Conservation (phyloP, 2,329 filamentous ascomycete species). For the Ambrosiella beaveri region DNA sequence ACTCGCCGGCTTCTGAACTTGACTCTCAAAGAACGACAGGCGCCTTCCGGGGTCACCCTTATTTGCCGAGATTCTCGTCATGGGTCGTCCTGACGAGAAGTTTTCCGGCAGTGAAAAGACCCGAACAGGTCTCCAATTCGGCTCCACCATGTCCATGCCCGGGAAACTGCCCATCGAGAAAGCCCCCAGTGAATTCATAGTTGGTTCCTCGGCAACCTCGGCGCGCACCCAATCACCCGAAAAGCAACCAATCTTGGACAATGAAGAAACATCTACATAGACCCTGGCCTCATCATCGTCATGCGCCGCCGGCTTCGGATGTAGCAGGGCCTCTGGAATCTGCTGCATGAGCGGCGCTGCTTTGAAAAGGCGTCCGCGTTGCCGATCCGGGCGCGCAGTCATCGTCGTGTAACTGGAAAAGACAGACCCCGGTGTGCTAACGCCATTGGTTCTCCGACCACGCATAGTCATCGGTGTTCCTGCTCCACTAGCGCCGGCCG, state of each 20-base stretch:
- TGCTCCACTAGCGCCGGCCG: constrained; percentile 44
- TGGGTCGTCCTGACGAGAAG: constrained; percentile 37
- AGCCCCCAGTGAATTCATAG: constrained; percentile 44
- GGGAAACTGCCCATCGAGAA: constrained; percentile 51
- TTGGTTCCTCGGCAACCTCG: constrained; percentile 60
- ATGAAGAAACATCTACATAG: constrained; percentile 72
- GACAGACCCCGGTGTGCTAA: constrained; percentile 70
- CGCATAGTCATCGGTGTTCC: constrained; percentile 69
- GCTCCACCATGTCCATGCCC: constrained; percentile 35
- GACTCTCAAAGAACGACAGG: constrained; percentile 49
- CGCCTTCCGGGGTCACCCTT: constrained; percentile 27
- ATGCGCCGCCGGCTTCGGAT: constrained; percentile 58
- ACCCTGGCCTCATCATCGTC: constrained; percentile 83
- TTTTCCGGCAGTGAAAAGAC: constrained; percentile 78
- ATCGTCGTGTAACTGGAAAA: constrained; percentile 77
- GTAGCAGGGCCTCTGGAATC: constrained; percentile 62
- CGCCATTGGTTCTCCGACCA: constrained; percentile 49
- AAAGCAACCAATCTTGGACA: constrained; percentile 86
- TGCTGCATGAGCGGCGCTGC: constrained; percentile 55
- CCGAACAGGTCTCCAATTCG: constrained; percentile 64
- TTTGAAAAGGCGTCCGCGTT: constrained; percentile 66
- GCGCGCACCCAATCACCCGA: constrained; percentile 93
- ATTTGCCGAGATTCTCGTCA: constrained; percentile 38
- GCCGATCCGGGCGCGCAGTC: constrained; percentile 57
- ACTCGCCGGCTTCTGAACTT: constrained; percentile 41